Evolutionary conservation across 306 rosid genomes (phyloP).

Genomic region (Arachis stenosperma): DNA sequence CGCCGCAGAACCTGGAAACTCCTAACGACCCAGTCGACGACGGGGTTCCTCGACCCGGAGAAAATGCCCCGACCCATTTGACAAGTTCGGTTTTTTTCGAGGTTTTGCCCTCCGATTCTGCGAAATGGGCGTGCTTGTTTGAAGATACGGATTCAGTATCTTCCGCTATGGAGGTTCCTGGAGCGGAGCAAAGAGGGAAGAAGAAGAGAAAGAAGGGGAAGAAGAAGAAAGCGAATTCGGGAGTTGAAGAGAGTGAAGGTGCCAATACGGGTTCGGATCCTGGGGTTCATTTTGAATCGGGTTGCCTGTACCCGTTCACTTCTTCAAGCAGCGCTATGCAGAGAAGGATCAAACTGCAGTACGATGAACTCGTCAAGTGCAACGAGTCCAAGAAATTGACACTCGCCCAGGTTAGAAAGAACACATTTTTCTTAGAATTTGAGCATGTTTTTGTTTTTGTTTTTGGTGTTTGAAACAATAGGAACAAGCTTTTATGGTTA

Average conservation of each 20-base stretch:
- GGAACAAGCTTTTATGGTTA: not conserved
- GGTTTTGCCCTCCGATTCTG: slow-evolving; percentile 56
- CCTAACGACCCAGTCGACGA: slow-evolving; percentile 29
- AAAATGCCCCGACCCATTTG: slow-evolving; percentile 47
- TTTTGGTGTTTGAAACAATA: not conserved
- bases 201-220: slow-evolving; percentile 73
- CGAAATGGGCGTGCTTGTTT: slow-evolving; percentile 58
- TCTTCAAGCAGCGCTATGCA: slow-evolving; percentile 75
- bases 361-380: slow-evolving; percentile 74
- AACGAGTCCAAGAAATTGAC: slow-evolving; percentile 66
- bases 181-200: slow-evolving; percentile 48
- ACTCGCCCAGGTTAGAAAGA: slow-evolving; percentile 59
- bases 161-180: slow-evolving; percentile 30
- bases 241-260: slow-evolving; percentile 40
- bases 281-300: slow-evolving; percentile 51
- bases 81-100: slow-evolving; percentile 50
- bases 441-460: not conserved
- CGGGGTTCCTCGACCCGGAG: slow-evolving; percentile 7
- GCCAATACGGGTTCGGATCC: slow-evolving; percentile 43
- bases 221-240: slow-evolving; percentile 56
- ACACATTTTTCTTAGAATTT: not conserved
- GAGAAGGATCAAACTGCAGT: slow-evolving; percentile 82
- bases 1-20: slow-evolving; percentile 33
- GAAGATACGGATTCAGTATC: slow-evolving; percentile 33
- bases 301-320: slow-evolving; percentile 70